These are phyloP conservation scores for Xylariales sp. DNA, from an alignment of 2,329 filamentous ascomycete genomes.

Conservation along the genomic window DNA sequence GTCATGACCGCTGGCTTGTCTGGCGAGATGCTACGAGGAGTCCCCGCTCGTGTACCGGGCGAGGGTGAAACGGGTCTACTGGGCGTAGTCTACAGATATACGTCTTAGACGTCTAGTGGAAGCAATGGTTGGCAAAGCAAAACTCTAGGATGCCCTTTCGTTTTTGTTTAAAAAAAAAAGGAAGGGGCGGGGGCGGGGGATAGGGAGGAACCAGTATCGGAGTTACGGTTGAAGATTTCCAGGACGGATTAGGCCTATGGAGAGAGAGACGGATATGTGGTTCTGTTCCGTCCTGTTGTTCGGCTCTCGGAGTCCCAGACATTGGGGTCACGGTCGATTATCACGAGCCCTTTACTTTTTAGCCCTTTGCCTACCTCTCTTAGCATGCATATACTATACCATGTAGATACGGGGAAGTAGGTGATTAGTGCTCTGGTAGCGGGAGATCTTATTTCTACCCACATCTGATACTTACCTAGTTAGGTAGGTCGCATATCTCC, in stretches of 20 bases:
- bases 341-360: neutral
- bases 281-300: constrained; percentile 4
- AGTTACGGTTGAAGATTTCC: neutral
- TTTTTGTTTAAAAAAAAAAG: neutral
- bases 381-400: too few species aligned
- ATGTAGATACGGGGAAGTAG: neutral
- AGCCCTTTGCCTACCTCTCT: too few species aligned
- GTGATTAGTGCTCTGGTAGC: too few species aligned
- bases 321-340: constrained; percentile 1
- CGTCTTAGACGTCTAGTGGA: too few species aligned
- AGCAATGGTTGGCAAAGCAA: neutral
- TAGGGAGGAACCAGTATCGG: too few species aligned
- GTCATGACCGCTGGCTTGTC: constrained; percentile 3
- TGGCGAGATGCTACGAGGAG: neutral
- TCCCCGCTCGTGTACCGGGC: too few species aligned
- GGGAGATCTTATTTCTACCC: neutral
- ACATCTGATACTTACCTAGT: neutral
- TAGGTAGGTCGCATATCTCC: neutral
- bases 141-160: neutral
- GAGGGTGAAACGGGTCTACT: too few species aligned
- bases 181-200: too few species aligned
- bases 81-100: too few species aligned
- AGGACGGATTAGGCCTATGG: too few species aligned
- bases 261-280: neutral
- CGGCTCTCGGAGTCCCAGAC: neutral